Evolutionary conservation across 2,329 filamentous ascomycete genomes (phyloP), one percentile per base, ranked within the genome.

Genomic region (Xylaria hypoxylon): DNA sequence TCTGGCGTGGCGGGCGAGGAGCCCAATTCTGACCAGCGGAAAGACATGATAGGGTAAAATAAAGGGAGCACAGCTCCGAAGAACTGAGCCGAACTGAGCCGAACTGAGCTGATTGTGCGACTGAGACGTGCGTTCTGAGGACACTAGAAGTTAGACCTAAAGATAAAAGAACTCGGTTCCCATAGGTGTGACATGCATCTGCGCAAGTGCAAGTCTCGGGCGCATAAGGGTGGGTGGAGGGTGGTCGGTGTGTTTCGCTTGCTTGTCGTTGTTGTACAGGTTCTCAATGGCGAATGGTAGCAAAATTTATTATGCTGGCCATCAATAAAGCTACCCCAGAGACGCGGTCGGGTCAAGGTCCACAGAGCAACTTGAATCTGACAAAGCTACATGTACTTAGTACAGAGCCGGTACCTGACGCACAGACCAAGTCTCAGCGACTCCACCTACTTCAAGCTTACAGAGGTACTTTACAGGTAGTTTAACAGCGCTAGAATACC

Each of bases 1-100:
- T 84, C 83, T 2, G 85, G 85, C 2, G 85, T 87, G 22, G 84
- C 82, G 1, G 85, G 85, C 59, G 79, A 79, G 33, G 79, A 82
- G 44, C 56, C 58, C 47, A 81, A 79, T 72, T 82, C 80, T 65
- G 80, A 77, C 53, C 83, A 80, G 79, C 72, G 75, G 66, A 73
- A 79, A 38, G 72, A 68, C 76, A 77, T 78, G 64, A 57, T 60
- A 55, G 51, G 65, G 65, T 35, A 59, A n/a, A n/a, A n/a, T n/a
- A n/a, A n/a, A 65, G 62, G 64, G 59, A 67, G 42, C 45, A 42
- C 13, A 47, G 68, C 66, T 70, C 58, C 63, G 64, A 7, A 38
- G 62, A 56, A 63, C 47, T 47, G 61, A 58, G 55, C 47, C 38
- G 62, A 56, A 63, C 47, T 47, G 61, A 58, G 55, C 47, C 38